A percentile compares a stretch with the other conserved stretches of the same genome.
Evolutionary conservation across 495 filamentous ascomycete species (phyloP).

Genomic region (Annulohypoxylon nitens): DNA sequence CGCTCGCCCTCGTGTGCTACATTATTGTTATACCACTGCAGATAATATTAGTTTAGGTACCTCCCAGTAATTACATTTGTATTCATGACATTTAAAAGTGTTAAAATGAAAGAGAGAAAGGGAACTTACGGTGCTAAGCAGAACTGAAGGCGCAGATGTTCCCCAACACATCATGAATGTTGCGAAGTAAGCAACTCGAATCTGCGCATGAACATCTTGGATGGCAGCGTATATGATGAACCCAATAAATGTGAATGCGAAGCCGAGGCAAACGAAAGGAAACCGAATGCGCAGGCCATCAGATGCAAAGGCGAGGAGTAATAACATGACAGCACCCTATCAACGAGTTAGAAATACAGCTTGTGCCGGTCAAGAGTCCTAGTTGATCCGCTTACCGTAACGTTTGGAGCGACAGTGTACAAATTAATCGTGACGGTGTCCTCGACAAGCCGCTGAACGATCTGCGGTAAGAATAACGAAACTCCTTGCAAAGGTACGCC

Average conservation of each 20-base stretch:
- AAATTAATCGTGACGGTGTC: constrained; percentile 78
- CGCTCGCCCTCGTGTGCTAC: constrained; percentile 80
- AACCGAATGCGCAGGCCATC: constrained; percentile 76
- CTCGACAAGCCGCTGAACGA: constrained; percentile 73
- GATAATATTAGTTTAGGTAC: constrained; percentile 24
- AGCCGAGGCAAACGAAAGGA: constrained; percentile 79
- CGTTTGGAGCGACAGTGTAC: constrained; percentile 81
- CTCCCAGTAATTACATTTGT: background rate
- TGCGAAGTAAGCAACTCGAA: constrained; percentile 79
- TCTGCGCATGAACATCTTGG: constrained; percentile 66
- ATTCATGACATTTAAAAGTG: background rate
- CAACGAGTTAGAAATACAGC: constrained; percentile 44
- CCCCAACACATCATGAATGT: constrained; percentile 88
- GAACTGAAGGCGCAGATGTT: constrained; percentile 68
- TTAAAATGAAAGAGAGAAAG: constrained; percentile 25
- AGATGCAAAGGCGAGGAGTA: constrained; percentile 75
- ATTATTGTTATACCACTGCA: constrained; percentile 83
- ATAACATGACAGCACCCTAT: constrained; percentile 73
- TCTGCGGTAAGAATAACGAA: constrained; percentile 79
- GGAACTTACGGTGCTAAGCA: constrained; percentile 61
- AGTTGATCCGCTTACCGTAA: constrained; percentile 52
- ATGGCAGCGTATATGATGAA: constrained; percentile 82
- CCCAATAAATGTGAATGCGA: constrained; percentile 78
- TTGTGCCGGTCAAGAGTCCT: background rate
- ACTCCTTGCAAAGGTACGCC: constrained; percentile 82